Evolutionary conservation across 2,329 filamentous ascomycete genomes (phyloP).

Genomic region (Shiraia sp.): DNA sequence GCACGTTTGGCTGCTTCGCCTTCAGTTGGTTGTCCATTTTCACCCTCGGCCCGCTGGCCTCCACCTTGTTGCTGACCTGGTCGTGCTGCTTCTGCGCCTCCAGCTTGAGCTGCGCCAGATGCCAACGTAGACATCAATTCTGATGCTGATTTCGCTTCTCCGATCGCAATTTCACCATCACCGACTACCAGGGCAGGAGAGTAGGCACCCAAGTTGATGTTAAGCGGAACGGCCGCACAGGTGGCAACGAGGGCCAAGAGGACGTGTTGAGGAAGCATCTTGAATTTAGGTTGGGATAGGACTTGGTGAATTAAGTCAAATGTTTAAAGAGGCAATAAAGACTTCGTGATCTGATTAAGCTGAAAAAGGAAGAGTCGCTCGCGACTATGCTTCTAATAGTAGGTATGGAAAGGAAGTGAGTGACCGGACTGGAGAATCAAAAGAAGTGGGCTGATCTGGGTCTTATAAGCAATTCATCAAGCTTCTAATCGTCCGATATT

Average conservation of each 20-base stretch:
- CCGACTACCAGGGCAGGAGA: conserved; percentile 58
- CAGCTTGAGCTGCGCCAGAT: conserved; percentile 43
- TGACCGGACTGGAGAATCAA: conserved; percentile 42
- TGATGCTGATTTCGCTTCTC: conserved; percentile 47
- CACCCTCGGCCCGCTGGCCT: conserved; percentile 18
- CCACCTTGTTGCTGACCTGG: conserved; percentile 21
- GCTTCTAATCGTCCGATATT: conserved; percentile 10
- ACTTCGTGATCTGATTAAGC: conserved; percentile 18
- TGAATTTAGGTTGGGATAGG: conserved; percentile 19
- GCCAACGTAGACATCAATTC: conserved; percentile 52
- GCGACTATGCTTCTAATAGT: conserved; percentile 30
- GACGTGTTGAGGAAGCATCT: conserved; percentile 46
- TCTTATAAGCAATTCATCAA: conserved; percentile 32
- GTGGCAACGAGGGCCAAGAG: conserved; percentile 41
- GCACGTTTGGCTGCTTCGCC: conserved; percentile 31
- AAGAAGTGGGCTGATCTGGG: conserved; percentile 24
- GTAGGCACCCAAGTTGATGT: conserved; percentile 58
- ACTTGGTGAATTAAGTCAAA: no score
- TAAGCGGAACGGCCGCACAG: conserved; percentile 51
- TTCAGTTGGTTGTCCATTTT: conserved; percentile 28
- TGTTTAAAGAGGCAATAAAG: conserved; percentile 4
- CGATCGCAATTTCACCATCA: conserved; percentile 58
- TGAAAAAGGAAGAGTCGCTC: conserved; percentile 28
- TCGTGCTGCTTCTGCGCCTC: conserved; percentile 18
- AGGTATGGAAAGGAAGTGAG: conserved; percentile 41